phyloP scores from a whole-genome alignment of 1,284 basidiomycete species.

The Sporisorium exsertum region DNA sequence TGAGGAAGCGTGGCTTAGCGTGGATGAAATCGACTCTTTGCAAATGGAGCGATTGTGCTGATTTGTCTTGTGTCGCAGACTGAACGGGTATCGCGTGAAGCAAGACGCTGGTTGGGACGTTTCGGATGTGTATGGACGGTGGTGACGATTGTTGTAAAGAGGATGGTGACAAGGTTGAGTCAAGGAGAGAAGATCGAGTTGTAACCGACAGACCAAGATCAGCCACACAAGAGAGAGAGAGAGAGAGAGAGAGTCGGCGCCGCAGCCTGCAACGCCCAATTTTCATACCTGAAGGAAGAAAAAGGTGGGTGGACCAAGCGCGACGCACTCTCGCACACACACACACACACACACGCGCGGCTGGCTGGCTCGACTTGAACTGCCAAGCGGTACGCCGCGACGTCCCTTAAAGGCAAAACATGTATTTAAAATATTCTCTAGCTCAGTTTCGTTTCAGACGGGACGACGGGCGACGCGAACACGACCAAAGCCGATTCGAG shows the following conservation, averaged over 20 bases:
- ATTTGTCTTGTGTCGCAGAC: background rate
- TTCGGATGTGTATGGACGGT: background rate
- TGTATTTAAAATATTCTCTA: too few relatives aligned
- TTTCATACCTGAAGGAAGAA: background rate
- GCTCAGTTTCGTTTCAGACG: background rate
- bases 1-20: background rate
- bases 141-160: background rate
- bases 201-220: background rate
- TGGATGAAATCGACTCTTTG: background rate
- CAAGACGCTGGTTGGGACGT: too few relatives aligned
- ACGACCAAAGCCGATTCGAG: too few relatives aligned
- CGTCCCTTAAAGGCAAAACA: too few relatives aligned
- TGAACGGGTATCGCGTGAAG: background rate
- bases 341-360: background rate
- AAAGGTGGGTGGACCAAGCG: slow-evolving; percentile 26
- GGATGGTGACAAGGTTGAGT: background rate
- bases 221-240: background rate
- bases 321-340: slow-evolving; percentile 35
- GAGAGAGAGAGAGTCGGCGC: background rate
- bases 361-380: background rate
- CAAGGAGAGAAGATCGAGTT: background rate
- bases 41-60: background rate
- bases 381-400: background rate
- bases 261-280: background rate
- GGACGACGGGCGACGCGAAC: background rate